These are phyloP conservation scores for Phylloboletellus chloephorus DNA, from an alignment of 1,284 basidiomycete species.

Conservation along the genomic window DNA sequence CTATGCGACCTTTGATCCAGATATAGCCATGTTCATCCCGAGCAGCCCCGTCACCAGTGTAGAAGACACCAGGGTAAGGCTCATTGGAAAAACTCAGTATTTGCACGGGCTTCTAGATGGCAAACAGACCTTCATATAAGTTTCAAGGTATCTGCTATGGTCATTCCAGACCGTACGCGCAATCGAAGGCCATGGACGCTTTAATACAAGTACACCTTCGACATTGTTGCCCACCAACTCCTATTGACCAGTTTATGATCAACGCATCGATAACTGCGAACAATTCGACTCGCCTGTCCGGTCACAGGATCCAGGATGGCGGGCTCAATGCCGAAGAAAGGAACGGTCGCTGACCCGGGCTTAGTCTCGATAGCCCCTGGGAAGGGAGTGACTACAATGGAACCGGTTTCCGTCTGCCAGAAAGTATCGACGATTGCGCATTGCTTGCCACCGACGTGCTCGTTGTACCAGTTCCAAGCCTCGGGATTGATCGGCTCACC, in stretches of 20 bases:
- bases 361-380: slow-evolving; percentile 95
- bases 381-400: slow-evolving; percentile 91
- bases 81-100: slow-evolving; percentile 19
- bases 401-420: slow-evolving; percentile 98
- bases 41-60: slow-evolving; percentile 94
- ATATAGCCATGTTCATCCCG: slow-evolving; percentile 95
- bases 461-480: slow-evolving; percentile 99
- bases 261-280: neutral
- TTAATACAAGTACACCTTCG: slow-evolving; percentile 88
- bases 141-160: slow-evolving; percentile 89
- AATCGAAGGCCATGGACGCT: slow-evolving; percentile 91
- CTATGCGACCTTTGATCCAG: slow-evolving; percentile 97
- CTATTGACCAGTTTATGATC: slow-evolving; percentile 27
- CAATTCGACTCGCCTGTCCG: slow-evolving; percentile 44
- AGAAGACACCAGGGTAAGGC: slow-evolving; percentile 87
- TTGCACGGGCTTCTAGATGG: neutral
- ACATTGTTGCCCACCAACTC: slow-evolving; percentile 79
- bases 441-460: slow-evolving; percentile 83
- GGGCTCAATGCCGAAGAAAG: slow-evolving; percentile 94
- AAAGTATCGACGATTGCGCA: slow-evolving; percentile 96
- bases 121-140: slow-evolving; percentile 73
- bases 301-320: slow-evolving; percentile 80
- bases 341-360: slow-evolving; percentile 93
- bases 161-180: slow-evolving; percentile 93
- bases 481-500: slow-evolving; percentile 99